Base-by-base conservation (phyloP, 2,329 filamentous ascomycete genomes). In the Colletotrichum brevisporum region DNA sequence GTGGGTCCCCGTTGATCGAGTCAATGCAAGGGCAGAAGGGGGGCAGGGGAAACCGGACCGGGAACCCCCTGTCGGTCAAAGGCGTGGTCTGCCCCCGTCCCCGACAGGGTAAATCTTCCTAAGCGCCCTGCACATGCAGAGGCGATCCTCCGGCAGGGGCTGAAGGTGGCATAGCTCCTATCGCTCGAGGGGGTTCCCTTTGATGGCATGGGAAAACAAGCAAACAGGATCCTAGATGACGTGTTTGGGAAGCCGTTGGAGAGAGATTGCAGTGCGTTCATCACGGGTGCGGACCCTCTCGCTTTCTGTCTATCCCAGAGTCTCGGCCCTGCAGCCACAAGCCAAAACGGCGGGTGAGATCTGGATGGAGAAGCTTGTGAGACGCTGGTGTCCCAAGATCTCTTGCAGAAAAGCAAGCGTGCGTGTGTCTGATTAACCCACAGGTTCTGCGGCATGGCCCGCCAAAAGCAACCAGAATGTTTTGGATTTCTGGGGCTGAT, bases 291-390 rank as follows among this genome's bases (percentile, higher is more conserved):
- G 50, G 31, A 9, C 50, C 39, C 16, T 27, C n/a, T 54, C 31
- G 8, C 31, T 10, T 10, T 36, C 31, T 36, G 2, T 36, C 8
- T 36, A 36, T 36, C 31, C 10, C 31, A 36, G 10, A 36, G 31
- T 36, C 21, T 27, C 39, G 48, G n/a, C 39, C 16, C 41, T 54
- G 43, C 53, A 41, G 24, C 41, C 41, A 47, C 48, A 41, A 50
- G 61, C 43, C 61, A 50, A 69, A 69, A 69, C 66, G 45, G 12
- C 36, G n/a, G 16, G n/a, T 58, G 55, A 18, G 45, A 18, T 18
- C 16, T 26, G n/a, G 50, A 31, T 31, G 50, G 26, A 13, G 13
- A n/a, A 54, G 50, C 39, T 48, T 61, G 63, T 65, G 60, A 56
- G 27, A 48, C 52, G 52, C 27, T 52, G 36, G 52, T 63, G 31